Conservation (phyloP, 805 yeast species). For the Schwanniomyces yamadae region DNA sequence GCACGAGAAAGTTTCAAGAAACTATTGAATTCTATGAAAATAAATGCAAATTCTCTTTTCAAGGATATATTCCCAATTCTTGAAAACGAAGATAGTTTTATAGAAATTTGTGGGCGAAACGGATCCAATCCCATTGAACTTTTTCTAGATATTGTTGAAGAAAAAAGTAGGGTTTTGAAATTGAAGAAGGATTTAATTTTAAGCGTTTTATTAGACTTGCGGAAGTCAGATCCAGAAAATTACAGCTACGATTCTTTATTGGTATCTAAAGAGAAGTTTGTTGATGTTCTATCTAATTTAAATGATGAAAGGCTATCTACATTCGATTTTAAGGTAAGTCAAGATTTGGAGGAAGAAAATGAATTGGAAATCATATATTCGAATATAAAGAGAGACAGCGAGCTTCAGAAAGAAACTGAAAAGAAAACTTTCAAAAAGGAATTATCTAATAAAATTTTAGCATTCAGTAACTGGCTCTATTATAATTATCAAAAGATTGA, state of each 20-base stretch:
- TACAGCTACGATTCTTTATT: constrained; percentile 17
- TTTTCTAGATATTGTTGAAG: constrained; percentile 72
- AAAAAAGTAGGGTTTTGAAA: constrained; percentile 52
- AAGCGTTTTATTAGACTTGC: constrained; percentile 43
- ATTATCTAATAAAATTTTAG: constrained; percentile 8
- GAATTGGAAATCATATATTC: constrained; percentile 30
- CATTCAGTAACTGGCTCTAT: constrained; percentile 16
- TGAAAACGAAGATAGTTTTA: constrained; percentile 56
- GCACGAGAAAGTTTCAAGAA: constrained; percentile 60
- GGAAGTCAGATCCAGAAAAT: constrained; percentile 13
- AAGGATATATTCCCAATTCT: constrained; percentile 49
- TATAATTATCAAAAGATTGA: constrained; percentile 1
- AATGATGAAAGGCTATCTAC: constrained; percentile 30
- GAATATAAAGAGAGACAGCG: constrained; percentile 23
- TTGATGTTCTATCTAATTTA: constrained; percentile 14
- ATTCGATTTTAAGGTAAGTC: constrained; percentile 16
- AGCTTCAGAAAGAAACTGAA: constrained; percentile 13
- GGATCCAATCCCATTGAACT: constrained; percentile 79
- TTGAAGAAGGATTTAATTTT: constrained; percentile 61
- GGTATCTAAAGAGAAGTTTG: constrained; percentile 16
- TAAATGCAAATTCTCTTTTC: constrained; percentile 58
- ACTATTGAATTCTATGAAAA: constrained; percentile 41
- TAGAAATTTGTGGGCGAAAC: constrained; percentile 64
- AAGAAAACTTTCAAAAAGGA: constrained; percentile 10
- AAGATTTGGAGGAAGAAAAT: constrained; percentile 12